Base-by-base conservation (phyloP, 2,329 filamentous ascomycete genomes). In the Nothopassalora personata region DNA sequence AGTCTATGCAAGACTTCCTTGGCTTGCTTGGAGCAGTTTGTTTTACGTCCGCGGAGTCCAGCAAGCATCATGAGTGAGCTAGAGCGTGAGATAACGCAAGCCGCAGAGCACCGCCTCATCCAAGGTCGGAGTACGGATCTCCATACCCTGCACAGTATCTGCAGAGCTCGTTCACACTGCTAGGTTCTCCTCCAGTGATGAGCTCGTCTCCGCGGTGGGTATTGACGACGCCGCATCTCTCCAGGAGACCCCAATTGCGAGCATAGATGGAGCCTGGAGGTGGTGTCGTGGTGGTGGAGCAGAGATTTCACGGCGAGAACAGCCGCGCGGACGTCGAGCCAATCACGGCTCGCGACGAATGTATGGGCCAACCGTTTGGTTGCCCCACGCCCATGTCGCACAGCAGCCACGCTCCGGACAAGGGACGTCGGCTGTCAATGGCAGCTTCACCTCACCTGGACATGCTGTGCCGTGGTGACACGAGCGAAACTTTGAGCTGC, bases 31-130 rank as follows among this genome's bases (percentile, higher is more conserved):
- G 36, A 46, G 36, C 23, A 45, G n/a, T 53, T 23, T 39, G 39
- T 18, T 5, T 23, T 23, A 30, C 19, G 46, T 53, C 53, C 53
- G 53, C 53, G 53, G 53, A 55, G 53, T 34, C 30, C 10, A 15
- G 30, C n/a, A 18, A 23, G 34, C 34, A 7, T 48, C 5, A 31
- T 43, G n/a, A 31, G 19, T 45, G 47, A n/a, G n/a, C 19, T 45
- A 45, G 52, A 48, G 47, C 55, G 55, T 57, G 55, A 52, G 55
- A 43, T 31, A 52, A 57, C 48, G 55, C 48, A 28, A 50, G 47
- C 28, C 27, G 39, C 36, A 55, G 27, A 19, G 39, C 49, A 34
- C n/a, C 49, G 47, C 47, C 47, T 50, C 47, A 27, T 15, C 27
- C 19, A 31, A 50, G n/a, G 52, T 13, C n/a, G 52, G 19, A 4